Base-by-base conservation (phyloP, 2,329 filamentous ascomycete species). In the Beauveria medogensis region DNA sequence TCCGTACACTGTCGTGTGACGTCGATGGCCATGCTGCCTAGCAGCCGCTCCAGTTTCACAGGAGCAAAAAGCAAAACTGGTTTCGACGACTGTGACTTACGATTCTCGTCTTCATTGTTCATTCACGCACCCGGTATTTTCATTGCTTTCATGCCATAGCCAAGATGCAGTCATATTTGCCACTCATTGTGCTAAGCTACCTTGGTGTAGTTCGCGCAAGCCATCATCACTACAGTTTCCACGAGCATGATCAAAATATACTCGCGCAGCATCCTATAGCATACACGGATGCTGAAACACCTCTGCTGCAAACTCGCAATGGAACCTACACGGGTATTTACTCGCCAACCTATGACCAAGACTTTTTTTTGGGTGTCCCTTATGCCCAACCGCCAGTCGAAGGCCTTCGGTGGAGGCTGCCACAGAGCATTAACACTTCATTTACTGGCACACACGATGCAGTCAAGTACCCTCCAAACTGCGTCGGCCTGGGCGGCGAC, bases 321-420 rank as follows among this genome's bases (percentile, higher is more conserved):
- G 43, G 54, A 12, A 56, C 78, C 0, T 80, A 79, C 64, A 63
- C 66, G 28, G 79, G 80, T 4, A 62, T 73, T 3, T 68, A 74
- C 59, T 73, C 70, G 24, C 40, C 54, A 12, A 47, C 8, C 26
- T 47, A 56, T 18, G 63, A 75, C 46, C 78, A 80, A 50, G 79
- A 82, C 63, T 73, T 77, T 63, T 82, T 81, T 66, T 67, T 81
- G 5, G 79, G 78, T 3, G 77, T 85, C 2, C 82, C 82, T 0
- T 85, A 80, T 67, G 82, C 82, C 3, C 78, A 80, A 63, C 68
- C 40, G 28, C 54, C 64, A 2, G 54, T 69, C 14, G 26, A 34
- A 12, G 28, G 28, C 41, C 54, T 56, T 56, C 54, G 54, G 16
- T 56, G 28, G 30, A 40, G 30, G 5, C 12, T 53, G 50, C 50